Base-by-base conservation (phyloP, 306 rosid genomes). In the Echinosophora koreensis region DNA sequence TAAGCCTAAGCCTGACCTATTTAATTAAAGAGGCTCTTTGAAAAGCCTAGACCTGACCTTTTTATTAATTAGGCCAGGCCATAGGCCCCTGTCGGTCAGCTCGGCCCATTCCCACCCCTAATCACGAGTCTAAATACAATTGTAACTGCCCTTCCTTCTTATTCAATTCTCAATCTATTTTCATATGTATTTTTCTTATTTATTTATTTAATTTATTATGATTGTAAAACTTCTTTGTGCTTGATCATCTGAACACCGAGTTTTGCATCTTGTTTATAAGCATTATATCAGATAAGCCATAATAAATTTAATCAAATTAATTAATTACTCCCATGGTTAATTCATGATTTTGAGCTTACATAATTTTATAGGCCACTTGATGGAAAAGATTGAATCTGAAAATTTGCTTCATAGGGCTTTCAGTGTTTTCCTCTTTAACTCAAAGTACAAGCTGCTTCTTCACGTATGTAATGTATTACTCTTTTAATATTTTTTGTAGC, bases 371-470 rank as follows among this genome's bases (percentile, higher is more conserved):
- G 99, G 99, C 73, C 99, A 96, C 82, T 87, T 96, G 91, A 87
- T 90, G 99, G 98, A 92, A 63, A 96, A 92, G 86, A 92, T 96
- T 79, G 97, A 92, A 85, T 66, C 93, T 68, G 93, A 84, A 81
- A 92, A 91, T 76, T 71, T 86, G 94, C 89, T 96, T 32, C 99
- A 96, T 66, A 86, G 98, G 60, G 98, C 99, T 82, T 96, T 96
- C 85, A 96, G 99, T 57, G 99, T 96, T 62, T 96, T 96, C 84
- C 77, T 96, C 76, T 96, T 96, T 73, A 96, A 96, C 92, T 80
- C 98, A 59, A 92, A 96, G 79, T 85, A 83, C 57, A 96, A 96
- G 87, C 67, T 96, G 85, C 98, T 96, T 79, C 98, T 96, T 78
- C 99, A 96, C 98, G 99, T 96, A 81, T 13, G 72, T 18, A 16